Evolutionary conservation across 2,329 filamentous ascomycete species (phyloP).

Genomic region (Venturia nashicola): DNA sequence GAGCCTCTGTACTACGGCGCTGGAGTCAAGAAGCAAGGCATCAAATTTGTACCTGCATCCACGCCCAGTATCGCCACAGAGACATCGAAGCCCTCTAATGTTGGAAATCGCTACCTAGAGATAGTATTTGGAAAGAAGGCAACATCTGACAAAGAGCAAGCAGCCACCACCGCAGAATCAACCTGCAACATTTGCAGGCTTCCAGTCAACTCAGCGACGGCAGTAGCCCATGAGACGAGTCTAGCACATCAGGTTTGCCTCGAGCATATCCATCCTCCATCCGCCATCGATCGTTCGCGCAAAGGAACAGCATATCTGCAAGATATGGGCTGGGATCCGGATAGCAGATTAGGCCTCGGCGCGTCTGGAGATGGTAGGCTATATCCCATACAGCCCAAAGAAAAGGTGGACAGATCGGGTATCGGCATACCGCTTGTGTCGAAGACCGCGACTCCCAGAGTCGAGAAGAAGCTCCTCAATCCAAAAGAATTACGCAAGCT

Average conservation of each 20-base stretch:
- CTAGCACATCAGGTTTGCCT: conserved; percentile 62
- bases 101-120: conserved; percentile 52
- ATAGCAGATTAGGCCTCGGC: conserved; percentile 60
- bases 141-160: background rate
- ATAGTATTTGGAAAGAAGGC: conserved; percentile 45
- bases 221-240: conserved; percentile 42
- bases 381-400: conserved; percentile 58
- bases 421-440: conserved; percentile 31
- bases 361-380: conserved; percentile 55
- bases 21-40: conserved; percentile 48
- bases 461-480: conserved; percentile 1
- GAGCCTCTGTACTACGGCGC: conserved; percentile 50
- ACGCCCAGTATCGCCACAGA: conserved; percentile 11
- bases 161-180: background rate
- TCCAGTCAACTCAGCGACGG: conserved; percentile 15
- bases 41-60: conserved; percentile 46
- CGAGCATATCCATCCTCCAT: conserved; percentile 58
- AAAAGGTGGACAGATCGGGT: conserved; percentile 65
- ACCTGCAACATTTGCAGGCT: conserved; percentile 24
- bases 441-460: background rate
- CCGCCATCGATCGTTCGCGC: conserved; percentile 54
- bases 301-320: conserved; percentile 58
- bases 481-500: conserved; percentile 51
- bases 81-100: conserved; percentile 27
- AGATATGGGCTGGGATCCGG: conserved; percentile 62